phyloP scores from a whole-genome alignment of 805 yeast species.

The Lipomyces lipofer region DNA sequence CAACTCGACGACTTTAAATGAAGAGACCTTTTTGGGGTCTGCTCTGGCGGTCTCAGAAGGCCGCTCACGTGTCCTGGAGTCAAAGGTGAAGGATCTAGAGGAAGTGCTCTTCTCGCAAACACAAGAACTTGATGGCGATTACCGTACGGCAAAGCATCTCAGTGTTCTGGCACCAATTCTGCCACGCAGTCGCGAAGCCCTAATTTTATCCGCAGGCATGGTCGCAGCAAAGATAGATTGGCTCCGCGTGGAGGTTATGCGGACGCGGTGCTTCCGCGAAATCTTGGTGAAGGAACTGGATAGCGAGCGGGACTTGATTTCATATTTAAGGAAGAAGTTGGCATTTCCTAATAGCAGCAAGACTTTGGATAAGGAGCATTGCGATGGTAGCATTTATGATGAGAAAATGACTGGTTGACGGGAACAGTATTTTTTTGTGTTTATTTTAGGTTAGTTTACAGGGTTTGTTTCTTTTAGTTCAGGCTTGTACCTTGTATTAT shows the following conservation, averaged over 20 bases:
- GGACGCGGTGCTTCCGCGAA: slow-evolving; percentile 46
- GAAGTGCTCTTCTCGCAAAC: slow-evolving; percentile 39
- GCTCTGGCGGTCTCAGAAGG: slow-evolving; percentile 22
- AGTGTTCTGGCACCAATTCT: slow-evolving; percentile 56
- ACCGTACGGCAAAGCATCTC: slow-evolving; percentile 44
- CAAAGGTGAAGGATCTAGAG: slow-evolving; percentile 42
- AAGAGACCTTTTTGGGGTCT: slow-evolving; percentile 6
- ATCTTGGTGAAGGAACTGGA: slow-evolving; percentile 40
- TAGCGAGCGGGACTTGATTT: slow-evolving; percentile 15
- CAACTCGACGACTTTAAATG: background rate
- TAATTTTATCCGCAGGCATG: slow-evolving; percentile 49
- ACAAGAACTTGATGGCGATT: slow-evolving; percentile 43
- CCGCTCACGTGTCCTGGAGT: slow-evolving; percentile 37
- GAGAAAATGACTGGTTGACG: too few species aligned
- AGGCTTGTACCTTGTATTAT: too few species aligned
- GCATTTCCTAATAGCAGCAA: background rate
- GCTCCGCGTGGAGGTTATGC: slow-evolving; percentile 55
- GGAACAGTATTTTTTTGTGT: too few species aligned
- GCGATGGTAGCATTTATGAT: too few species aligned
- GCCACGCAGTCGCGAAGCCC: slow-evolving; percentile 51
- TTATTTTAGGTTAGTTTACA: too few species aligned
- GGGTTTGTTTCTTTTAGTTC: too few species aligned
- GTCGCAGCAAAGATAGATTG: slow-evolving; percentile 57
- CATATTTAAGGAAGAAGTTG: background rate
- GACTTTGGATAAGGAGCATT: too few species aligned